These are phyloP conservation scores for Geosmithia flava DNA, from an alignment of 2,329 filamentous ascomycete species.

Conservation along the genomic window DNA sequence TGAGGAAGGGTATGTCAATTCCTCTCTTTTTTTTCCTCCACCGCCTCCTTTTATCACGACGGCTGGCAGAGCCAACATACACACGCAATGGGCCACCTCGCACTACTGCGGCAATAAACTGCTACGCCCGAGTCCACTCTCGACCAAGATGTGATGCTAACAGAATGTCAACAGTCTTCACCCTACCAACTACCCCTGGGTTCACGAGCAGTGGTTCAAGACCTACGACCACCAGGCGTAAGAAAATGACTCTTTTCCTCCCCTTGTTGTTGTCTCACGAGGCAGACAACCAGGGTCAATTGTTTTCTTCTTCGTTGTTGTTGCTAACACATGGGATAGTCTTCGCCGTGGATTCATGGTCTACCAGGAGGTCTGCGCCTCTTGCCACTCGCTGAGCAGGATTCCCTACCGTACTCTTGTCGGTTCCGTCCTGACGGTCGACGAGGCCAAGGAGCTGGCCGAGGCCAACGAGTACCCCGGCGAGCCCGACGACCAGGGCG, in stretches of 20 bases:
- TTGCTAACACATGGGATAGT: slow-evolving; percentile 28
- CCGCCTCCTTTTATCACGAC: neutral
- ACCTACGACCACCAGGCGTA: slow-evolving; percentile 96
- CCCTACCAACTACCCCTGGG: slow-evolving; percentile 87
- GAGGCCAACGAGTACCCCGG: slow-evolving; percentile 98
- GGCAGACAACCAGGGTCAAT: too few relatives aligned
- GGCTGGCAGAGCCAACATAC: neutral
- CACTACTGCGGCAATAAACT: slow-evolving; percentile 20
- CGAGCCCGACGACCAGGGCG: slow-evolving; percentile 95
- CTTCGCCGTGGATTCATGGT: slow-evolving; percentile 99
- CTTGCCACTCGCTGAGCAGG: slow-evolving; percentile 92
- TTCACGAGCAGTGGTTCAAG: slow-evolving; percentile 82
- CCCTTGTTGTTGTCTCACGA: neutral
- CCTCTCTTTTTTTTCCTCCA: neutral
- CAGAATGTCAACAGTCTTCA: slow-evolving; percentile 57
- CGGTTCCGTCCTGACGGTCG: slow-evolving; percentile 84
- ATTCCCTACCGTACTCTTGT: slow-evolving; percentile 89
- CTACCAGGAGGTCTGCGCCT: slow-evolving; percentile 95
- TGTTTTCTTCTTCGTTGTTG: too few relatives aligned
- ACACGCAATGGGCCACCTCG: neutral
- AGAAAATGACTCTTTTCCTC: slow-evolving; percentile 26
- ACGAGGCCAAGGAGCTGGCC: slow-evolving; percentile 93
- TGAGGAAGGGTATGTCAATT: slow-evolving; percentile 85
- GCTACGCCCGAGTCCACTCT: slow-evolving; percentile 5
- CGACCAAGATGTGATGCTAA: slow-evolving; percentile 11